These are phyloP conservation scores for Fusarium sp. DNA, from an alignment of 2,329 filamentous ascomycete genomes.

Conservation along the genomic window DNA sequence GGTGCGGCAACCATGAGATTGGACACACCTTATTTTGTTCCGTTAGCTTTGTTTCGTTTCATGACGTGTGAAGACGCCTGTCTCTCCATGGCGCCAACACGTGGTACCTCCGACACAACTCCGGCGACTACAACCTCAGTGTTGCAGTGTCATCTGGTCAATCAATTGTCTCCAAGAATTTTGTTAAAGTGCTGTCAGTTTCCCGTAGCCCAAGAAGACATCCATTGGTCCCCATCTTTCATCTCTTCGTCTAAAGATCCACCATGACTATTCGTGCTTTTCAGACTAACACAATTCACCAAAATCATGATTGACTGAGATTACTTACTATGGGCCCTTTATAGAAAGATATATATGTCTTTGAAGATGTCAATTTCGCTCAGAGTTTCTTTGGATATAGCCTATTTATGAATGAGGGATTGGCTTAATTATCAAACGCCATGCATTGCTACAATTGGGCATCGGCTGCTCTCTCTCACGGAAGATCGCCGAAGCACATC, in stretches of 20 bases:
- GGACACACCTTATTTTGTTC: slow-evolving; percentile 28
- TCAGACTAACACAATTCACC: neutral
- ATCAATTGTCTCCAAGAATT: neutral
- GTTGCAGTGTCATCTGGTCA: neutral
- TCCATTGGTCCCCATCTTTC: neutral
- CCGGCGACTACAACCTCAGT: neutral
- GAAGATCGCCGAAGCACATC: slow-evolving; percentile 31
- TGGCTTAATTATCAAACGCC: neutral
- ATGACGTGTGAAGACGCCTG: slow-evolving; percentile 37
- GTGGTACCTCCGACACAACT: slow-evolving; percentile 23
- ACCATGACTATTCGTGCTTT: neutral
- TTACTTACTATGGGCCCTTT: neutral
- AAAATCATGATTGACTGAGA: neutral
- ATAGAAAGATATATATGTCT: neutral
- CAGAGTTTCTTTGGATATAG: neutral
- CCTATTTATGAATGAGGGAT: slow-evolving; percentile 1
- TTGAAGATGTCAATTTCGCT: neutral
- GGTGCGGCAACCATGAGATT: slow-evolving; percentile 23
- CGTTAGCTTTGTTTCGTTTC: slow-evolving; percentile 32
- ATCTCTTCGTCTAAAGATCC: neutral
- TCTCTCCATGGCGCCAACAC: slow-evolving; percentile 25
- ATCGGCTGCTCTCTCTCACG: slow-evolving; percentile 2
- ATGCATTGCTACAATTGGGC: slow-evolving; percentile 8
- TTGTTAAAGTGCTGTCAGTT: neutral
- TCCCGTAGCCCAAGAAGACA: neutral